Evolutionary conservation across 1,284 basidiomycete species (phyloP).

Genomic region (Tremellales sp.): DNA sequence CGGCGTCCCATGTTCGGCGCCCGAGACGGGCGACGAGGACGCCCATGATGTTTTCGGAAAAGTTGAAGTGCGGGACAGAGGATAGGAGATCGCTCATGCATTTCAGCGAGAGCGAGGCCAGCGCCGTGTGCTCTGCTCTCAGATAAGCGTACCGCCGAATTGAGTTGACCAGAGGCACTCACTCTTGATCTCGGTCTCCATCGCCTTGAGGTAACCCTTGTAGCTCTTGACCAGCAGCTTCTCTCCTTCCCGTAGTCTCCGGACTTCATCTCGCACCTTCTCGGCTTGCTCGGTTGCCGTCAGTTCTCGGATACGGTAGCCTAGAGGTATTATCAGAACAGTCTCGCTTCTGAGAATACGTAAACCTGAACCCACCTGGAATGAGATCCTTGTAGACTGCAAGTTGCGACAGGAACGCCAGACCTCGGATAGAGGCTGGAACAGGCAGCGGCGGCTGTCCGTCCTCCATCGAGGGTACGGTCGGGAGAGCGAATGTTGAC

Average conservation of each 20-base stretch:
- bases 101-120: conserved; percentile 69
- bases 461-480: conserved; percentile 64
- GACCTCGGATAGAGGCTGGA: conserved; percentile 75
- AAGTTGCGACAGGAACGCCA: conserved; percentile 85
- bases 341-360: neutral
- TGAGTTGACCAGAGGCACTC: conserved; percentile 22
- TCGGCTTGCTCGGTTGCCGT: conserved; percentile 87
- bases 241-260: conserved; percentile 88
- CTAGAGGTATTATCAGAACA: conserved; percentile 9
- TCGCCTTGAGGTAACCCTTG: conserved; percentile 76
- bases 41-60: conserved; percentile 86
- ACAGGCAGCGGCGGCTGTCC: conserved; percentile 62
- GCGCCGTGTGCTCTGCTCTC: conserved; percentile 62
- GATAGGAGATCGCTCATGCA: conserved; percentile 82
- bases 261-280: conserved; percentile 91
- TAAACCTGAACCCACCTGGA: conserved; percentile 62
- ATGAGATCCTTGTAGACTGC: conserved; percentile 95
- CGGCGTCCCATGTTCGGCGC: conserved; percentile 79
- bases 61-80: conserved; percentile 95
- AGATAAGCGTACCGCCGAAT: conserved; percentile 8
- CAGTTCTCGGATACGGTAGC: conserved; percentile 71
- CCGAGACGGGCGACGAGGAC: conserved; percentile 80
- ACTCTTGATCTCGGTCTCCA: conserved; percentile 88
- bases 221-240: conserved; percentile 90
- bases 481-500: conserved; percentile 72